Evolutionary conservation across 2,329 filamentous ascomycete species (phyloP).

Genomic region (Xylaria sp.): DNA sequence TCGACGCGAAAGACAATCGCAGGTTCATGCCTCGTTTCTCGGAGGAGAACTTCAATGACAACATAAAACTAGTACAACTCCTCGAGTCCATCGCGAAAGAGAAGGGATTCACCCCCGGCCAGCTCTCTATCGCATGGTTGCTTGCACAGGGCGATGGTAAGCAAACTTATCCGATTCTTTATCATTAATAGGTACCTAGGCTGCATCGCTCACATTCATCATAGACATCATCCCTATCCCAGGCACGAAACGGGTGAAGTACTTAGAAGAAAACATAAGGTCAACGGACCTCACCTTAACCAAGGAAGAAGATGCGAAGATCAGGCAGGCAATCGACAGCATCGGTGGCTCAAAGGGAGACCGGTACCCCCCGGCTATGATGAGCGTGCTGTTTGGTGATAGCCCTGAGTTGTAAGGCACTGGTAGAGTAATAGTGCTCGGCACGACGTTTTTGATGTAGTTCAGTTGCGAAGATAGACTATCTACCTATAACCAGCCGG

Average conservation of each 20-base stretch:
- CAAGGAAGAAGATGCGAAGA: slow-evolving; percentile 50
- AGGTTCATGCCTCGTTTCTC: slow-evolving; percentile 55
- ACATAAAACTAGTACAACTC: slow-evolving; percentile 51
- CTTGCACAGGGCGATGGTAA: slow-evolving; percentile 56
- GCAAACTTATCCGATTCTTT: not conserved
- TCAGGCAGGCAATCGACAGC: slow-evolving; percentile 51
- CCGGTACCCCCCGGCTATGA: slow-evolving; percentile 32
- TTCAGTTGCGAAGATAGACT: not conserved
- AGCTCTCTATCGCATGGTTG: slow-evolving; percentile 67
- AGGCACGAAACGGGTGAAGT: slow-evolving; percentile 49
- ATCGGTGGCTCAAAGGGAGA: slow-evolving; percentile 40
- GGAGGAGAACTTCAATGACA: slow-evolving; percentile 61
- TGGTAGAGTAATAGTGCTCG: not conserved
- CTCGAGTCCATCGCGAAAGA: slow-evolving; percentile 44
- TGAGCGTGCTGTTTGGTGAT: slow-evolving; percentile 36
- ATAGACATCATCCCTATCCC: slow-evolving; percentile 56
- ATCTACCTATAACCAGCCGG: not conserved
- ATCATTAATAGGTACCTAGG: not conserved
- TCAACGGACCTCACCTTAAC: slow-evolving; percentile 49
- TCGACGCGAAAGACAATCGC: slow-evolving; percentile 55
- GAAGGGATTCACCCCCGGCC: slow-evolving; percentile 57
- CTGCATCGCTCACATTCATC: slow-evolving; percentile 57
- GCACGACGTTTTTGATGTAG: not conserved
- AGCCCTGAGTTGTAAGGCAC: slow-evolving; percentile 37
- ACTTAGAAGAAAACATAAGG: slow-evolving; percentile 50